Evolutionary conservation across 2,329 filamentous ascomycete species (phyloP), one percentile per base, ranked within the genome.

Genomic region (Botrytis medusae): DNA sequence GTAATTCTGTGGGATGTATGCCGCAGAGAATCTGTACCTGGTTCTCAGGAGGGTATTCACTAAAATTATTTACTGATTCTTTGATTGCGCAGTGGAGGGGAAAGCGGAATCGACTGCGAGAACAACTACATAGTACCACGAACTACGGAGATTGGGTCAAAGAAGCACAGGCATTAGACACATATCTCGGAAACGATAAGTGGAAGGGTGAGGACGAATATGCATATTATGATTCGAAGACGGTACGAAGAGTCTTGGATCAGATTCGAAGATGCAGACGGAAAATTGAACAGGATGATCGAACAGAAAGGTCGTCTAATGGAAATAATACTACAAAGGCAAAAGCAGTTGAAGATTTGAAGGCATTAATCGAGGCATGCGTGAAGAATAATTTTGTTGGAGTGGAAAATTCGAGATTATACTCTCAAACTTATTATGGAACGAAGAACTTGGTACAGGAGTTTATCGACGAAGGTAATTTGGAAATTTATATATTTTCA

Each of bases 361-460:
- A 90, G 75, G 87, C 87, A 0, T 83, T 98, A 74, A 85, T 97
- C 32, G 94, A 97, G 84, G 93, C 93, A 22, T 98, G 95, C 81
- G 92, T 98, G 78, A 99, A 98, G 87, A 97, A 95, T 83, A 98
- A 99, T 81, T 99, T 98, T 83, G 94, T 93, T 29, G 96, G 96
- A 0, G 91, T 97, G 22, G 96, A 99, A 82, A 98, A 97, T 79
- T 90, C 95, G 16, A 89, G 94, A 72, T 84, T 99, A n/a, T 99
- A 99, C 82, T 97, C 93, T 79, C 95, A 98, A 84, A 97, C 95
- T 4, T 99, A 99, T 81, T 97, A 94, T 78, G 96, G 96, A 46
- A 98, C 96, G n/a, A 99, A 99, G 83, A 90, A 96, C 75, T 83
- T 98, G 76, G 93, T 97, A 44, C 96, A 98, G 82, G 90, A 91